These are phyloP conservation scores for Thymus quinquecostatus DNA, from an alignment of 257 asterid genomes.

Conservation along the genomic window DNA sequence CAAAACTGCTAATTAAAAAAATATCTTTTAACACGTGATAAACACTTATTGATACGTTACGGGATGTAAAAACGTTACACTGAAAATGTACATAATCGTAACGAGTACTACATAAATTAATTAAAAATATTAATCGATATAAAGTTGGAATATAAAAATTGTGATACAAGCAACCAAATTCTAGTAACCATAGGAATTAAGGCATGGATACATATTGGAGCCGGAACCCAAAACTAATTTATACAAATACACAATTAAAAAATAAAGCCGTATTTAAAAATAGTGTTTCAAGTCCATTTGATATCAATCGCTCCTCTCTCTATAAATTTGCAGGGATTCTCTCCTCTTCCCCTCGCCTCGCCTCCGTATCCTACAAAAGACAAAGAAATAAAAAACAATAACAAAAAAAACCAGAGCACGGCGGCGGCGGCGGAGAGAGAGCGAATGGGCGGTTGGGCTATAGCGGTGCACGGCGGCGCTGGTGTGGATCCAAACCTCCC, in stretches of 20 bases:
- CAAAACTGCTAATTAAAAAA: no score
- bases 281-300: background rate
- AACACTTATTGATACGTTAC: no score
- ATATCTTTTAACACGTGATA: no score
- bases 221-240: conserved; percentile 19
- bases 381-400: background rate
- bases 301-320: background rate
- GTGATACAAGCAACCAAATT: no score
- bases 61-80: no score
- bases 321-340: conserved; percentile 19
- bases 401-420: background rate
- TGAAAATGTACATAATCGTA: no score
- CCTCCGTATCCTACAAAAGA: background rate
- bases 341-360: conserved; percentile 1
- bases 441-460: conserved; percentile 95
- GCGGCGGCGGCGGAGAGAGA: conserved; percentile 29
- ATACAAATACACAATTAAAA: background rate
- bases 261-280: background rate
- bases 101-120: no score
- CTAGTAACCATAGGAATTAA: no score
- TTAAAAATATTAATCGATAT: no score
- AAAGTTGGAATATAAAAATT: no score
- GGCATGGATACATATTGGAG: background rate
- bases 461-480: conserved; percentile 99
- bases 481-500: conserved; percentile 99